Conservation (phyloP, 192 early-diverging fungal genomes). For the Podila epigama region DNA sequence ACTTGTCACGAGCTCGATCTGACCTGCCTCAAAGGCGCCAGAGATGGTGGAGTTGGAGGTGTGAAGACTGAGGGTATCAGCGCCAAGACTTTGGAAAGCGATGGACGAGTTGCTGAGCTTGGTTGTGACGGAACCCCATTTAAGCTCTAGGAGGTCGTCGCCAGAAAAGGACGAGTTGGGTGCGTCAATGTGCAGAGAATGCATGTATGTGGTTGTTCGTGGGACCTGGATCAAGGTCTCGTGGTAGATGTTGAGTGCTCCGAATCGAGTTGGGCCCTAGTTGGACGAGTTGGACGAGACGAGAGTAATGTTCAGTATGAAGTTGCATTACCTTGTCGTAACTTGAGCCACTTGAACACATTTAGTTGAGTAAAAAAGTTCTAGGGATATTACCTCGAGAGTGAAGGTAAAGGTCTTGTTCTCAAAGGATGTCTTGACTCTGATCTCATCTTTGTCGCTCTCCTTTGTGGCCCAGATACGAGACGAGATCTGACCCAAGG, state of each 20-base stretch:
- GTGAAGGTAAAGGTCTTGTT: slow-evolving; percentile 28
- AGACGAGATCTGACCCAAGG: slow-evolving; percentile 21
- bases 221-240: slow-evolving; percentile 38
- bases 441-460: slow-evolving; percentile 32
- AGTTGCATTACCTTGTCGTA: not conserved
- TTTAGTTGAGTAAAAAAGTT: no score
- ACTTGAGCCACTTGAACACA: no score
- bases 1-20: slow-evolving; percentile 23
- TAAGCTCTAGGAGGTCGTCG: slow-evolving; percentile 8
- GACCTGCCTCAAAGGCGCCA: slow-evolving; percentile 24
- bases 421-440: slow-evolving; percentile 6
- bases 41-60: slow-evolving; percentile 35
- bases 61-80: slow-evolving; percentile 15
- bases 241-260: slow-evolving; percentile 33
- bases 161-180: slow-evolving; percentile 32
- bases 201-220: slow-evolving; percentile 9
- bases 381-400: slow-evolving; percentile 31
- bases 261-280: slow-evolving; percentile 37
- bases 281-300: no score
- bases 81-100: slow-evolving; percentile 24
- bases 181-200: slow-evolving; percentile 5
- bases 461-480: slow-evolving; percentile 47
- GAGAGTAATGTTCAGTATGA: not conserved
- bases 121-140: slow-evolving; percentile 10
- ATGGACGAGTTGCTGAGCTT: slow-evolving; percentile 25